phyloP scores from a whole-genome alignment of 1,284 basidiomycete genomes.

The Pyrrhoderma lamaoense region DNA sequence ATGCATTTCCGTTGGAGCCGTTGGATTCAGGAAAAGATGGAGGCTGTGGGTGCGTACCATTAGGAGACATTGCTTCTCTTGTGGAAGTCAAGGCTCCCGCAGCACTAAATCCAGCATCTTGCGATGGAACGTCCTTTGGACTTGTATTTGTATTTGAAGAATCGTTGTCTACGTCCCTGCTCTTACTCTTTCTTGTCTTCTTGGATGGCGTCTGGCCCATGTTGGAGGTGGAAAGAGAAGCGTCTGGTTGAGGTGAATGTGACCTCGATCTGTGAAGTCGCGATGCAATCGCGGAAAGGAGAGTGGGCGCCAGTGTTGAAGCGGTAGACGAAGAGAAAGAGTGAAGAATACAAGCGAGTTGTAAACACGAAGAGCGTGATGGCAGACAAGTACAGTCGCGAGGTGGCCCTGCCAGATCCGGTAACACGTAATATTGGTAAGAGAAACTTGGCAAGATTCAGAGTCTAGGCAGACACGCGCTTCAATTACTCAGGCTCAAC shows the following conservation, averaged over 20 bases:
- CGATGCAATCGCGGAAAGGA: slow-evolving; percentile 66
- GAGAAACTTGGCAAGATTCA: no score
- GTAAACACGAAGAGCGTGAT: not conserved
- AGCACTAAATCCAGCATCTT: slow-evolving; percentile 22
- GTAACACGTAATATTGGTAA: no score
- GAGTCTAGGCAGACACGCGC: no score
- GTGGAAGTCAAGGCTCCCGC: slow-evolving; percentile 21
- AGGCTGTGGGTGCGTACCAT: slow-evolving; percentile 18
- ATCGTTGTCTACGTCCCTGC: slow-evolving; percentile 25
- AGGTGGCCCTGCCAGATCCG: no score
- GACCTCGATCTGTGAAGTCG: slow-evolving; percentile 62
- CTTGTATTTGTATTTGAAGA: not conserved
- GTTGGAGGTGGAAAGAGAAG: slow-evolving; percentile 27
- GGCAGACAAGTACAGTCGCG: slow-evolving; percentile 1
- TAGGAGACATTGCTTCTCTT: slow-evolving; percentile 33
- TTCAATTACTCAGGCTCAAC: no score
- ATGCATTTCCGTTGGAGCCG: no score
- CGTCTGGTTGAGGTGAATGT: slow-evolving; percentile 54
- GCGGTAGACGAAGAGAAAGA: not conserved
- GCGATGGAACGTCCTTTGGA: slow-evolving; percentile 7
- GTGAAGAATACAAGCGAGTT: slow-evolving; percentile 1
- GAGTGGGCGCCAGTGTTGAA: slow-evolving; percentile 69
- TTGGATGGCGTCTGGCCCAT: slow-evolving; percentile 80
- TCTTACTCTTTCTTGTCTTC: slow-evolving; percentile 60
- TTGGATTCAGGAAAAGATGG: no score